Evolutionary conservation across 192 early-diverging fungal species (phyloP).

Genomic region (Cladochytrium replicatum): DNA sequence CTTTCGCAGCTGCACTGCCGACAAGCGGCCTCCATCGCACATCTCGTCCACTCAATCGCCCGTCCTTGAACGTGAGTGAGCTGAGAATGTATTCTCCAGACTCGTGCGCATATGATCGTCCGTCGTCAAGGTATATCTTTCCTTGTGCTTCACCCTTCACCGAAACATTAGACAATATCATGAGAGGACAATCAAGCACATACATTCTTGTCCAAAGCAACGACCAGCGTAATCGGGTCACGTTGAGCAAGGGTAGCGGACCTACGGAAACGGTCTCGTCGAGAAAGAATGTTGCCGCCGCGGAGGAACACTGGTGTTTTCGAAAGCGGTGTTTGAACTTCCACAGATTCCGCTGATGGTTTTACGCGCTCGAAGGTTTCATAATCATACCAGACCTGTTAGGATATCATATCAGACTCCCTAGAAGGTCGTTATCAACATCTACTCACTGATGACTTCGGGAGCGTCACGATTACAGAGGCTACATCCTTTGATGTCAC

Average conservation of each 20-base stretch:
- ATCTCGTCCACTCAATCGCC: slow-evolving; percentile 13
- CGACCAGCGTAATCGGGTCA: slow-evolving; percentile 87
- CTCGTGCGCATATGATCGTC: slow-evolving; percentile 62
- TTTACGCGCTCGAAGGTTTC: slow-evolving; percentile 29
- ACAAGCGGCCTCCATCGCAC: neutral
- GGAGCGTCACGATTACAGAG: slow-evolving; percentile 60
- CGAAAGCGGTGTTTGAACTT: slow-evolving; percentile 55
- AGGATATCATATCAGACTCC: slow-evolving; percentile 1
- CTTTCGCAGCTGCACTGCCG: slow-evolving; percentile 7
- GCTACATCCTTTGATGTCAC: slow-evolving; percentile 49
- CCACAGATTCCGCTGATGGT: slow-evolving; percentile 15
- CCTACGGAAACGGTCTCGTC: slow-evolving; percentile 74
- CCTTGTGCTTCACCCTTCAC: slow-evolving; percentile 58
- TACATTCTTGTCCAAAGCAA: slow-evolving; percentile 61
- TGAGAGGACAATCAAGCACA: neutral
- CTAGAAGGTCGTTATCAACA: slow-evolving; percentile 1
- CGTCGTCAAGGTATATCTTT: slow-evolving; percentile 86
- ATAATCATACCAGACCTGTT: slow-evolving; percentile 65
- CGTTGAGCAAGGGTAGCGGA: slow-evolving; percentile 65
- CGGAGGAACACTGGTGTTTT: slow-evolving; percentile 78
- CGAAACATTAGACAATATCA: slow-evolving; percentile 17
- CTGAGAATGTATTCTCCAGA: slow-evolving; percentile 55
- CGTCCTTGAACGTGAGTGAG: slow-evolving; percentile 38
- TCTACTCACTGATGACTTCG: slow-evolving; percentile 50
- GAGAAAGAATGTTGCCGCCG: slow-evolving; percentile 84